Evolutionary conservation across 306 rosid genomes (phyloP).

Genomic region (Adenanthera pavonina): DNA sequence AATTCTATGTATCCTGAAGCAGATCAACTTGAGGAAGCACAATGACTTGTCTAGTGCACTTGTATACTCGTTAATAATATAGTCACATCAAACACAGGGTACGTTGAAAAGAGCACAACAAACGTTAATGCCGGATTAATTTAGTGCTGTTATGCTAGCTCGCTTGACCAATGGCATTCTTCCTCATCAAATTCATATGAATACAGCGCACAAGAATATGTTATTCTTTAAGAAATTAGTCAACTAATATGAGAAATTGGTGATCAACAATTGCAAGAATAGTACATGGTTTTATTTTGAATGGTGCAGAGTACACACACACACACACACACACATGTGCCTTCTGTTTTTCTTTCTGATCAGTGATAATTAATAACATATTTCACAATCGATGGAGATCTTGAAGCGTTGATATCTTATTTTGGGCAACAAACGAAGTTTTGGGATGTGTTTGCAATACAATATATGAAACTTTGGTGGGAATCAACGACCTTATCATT

Average conservation of each 20-base stretch:
- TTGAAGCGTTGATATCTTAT: no score
- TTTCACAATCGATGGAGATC: no score
- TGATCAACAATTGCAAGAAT: no score
- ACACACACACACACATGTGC: no score
- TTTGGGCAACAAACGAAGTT: background rate
- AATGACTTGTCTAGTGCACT: background rate
- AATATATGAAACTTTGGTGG: background rate
- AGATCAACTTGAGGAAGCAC: background rate
- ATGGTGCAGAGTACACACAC: no score
- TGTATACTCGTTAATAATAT: no score
- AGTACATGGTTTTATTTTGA: background rate
- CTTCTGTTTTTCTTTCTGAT: background rate
- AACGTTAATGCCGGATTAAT: background rate
- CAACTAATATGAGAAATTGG: no score
- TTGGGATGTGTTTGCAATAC: constrained; percentile 28
- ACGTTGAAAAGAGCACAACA: background rate
- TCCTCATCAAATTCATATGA: background rate
- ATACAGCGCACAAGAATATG: no score
- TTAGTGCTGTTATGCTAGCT: background rate
- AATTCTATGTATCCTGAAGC: background rate
- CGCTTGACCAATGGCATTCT: background rate
- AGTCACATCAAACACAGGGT: background rate
- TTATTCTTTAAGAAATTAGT: no score
- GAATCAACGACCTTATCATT: background rate
- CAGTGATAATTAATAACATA: background rate